Evolutionary conservation across 139 green algal species (phyloP).

Genomic region (Picochlorum sp.): DNA sequence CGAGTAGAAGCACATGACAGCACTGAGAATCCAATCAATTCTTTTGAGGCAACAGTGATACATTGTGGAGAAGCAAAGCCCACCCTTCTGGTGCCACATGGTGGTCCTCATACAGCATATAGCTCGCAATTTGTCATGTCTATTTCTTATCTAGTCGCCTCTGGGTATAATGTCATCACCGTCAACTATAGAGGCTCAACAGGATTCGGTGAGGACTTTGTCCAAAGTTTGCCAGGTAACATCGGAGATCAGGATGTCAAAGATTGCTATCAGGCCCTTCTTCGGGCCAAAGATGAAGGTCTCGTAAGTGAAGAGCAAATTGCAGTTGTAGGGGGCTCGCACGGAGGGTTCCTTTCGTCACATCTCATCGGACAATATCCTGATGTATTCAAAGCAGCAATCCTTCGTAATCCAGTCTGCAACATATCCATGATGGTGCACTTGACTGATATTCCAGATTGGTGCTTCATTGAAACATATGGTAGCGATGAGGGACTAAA

Average conservation of each 20-base stretch:
- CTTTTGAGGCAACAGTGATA: constrained; percentile 27
- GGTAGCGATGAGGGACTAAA: constrained; percentile 41
- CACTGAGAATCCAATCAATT: constrained; percentile 26
- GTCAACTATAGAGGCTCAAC: constrained; percentile 73
- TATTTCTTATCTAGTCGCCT: constrained; percentile 49
- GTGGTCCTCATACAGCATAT: constrained; percentile 75
- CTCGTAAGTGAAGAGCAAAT: constrained; percentile 45
- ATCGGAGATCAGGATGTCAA: constrained; percentile 69
- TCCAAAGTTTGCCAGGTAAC: constrained; percentile 73
- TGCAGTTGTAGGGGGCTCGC: constrained; percentile 71
- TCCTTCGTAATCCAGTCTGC: constrained; percentile 88
- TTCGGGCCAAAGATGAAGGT: constrained; percentile 45
- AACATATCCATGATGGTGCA: constrained; percentile 79
- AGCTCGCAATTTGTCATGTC: constrained; percentile 51
- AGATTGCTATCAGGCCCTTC: constrained; percentile 75
- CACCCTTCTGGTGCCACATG: constrained; percentile 67
- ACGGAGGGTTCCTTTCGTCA: constrained; percentile 84
- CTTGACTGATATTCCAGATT: constrained; percentile 84
- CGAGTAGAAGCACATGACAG: constrained; percentile 11
- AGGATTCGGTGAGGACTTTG: constrained; percentile 67
- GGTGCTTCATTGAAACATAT: constrained; percentile 78
- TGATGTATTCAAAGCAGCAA: constrained; percentile 47
- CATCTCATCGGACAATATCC: constrained; percentile 84
- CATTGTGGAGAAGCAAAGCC: constrained; percentile 21
- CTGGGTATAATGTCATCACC: constrained; percentile 24